phyloP scores from a whole-genome alignment of 495 filamentous ascomycete genomes.

The Arthonia radiata region DNA sequence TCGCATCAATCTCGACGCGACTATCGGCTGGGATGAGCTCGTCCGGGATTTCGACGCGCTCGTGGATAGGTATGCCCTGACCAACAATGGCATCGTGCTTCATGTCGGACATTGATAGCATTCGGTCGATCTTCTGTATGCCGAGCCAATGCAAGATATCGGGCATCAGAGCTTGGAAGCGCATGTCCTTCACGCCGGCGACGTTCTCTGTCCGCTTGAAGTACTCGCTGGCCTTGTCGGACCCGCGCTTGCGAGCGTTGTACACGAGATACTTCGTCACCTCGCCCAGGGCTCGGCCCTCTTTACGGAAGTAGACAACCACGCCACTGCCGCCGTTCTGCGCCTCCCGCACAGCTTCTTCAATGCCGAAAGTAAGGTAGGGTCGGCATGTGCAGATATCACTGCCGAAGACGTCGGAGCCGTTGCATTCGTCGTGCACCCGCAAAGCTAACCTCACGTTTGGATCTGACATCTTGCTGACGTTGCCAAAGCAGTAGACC shows the following conservation, averaged over 20 bases:
- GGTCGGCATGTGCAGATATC: constrained; percentile 97
- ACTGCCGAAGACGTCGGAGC: constrained; percentile 91
- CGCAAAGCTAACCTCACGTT: constrained; percentile 66
- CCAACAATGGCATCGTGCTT: constrained; percentile 96
- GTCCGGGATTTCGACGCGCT: constrained; percentile 83
- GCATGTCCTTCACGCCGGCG: constrained; percentile 93
- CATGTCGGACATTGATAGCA: constrained; percentile 99
- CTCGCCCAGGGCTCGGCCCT: constrained; percentile 85
- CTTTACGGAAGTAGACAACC: constrained; percentile 98
- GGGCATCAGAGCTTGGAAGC: constrained; percentile 98
- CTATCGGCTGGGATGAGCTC: constrained; percentile 87
- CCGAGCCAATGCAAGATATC: constrained; percentile 96
- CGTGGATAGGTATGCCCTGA: constrained; percentile 81
- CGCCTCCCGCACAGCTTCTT: constrained; percentile 89
- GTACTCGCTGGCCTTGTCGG: constrained; percentile 84
- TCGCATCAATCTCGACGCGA: constrained; percentile 93
- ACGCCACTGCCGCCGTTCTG: constrained; percentile 87
- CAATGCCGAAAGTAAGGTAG: constrained; percentile 89
- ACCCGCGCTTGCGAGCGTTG: constrained; percentile 70
- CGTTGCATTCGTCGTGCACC: constrained; percentile 85
- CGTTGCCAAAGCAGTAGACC: constrained; percentile 92
- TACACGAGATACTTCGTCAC: constrained; percentile 96
- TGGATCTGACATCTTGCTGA: constrained; percentile 73
- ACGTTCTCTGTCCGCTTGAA: constrained; percentile 94
- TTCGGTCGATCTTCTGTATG: constrained; percentile 94